phyloP scores from a whole-genome alignment of 83 land plant species.

The Picea mariana region DNA sequence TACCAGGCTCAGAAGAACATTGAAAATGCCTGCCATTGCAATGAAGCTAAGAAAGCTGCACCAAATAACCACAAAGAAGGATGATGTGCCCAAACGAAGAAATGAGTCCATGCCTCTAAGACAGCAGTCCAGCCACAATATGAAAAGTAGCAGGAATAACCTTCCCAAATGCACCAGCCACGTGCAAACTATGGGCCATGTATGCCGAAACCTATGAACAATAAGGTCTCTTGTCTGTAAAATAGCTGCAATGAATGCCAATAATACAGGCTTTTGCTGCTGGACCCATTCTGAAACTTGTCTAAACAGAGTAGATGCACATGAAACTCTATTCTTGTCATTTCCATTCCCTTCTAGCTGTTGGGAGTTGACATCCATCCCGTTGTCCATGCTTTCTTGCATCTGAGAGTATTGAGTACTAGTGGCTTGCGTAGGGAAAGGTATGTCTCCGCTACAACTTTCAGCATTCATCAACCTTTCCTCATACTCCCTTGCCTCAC shows the following conservation, averaged over 20 bases:
- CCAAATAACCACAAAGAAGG: conserved; percentile 16
- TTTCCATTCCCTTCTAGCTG: conserved; percentile 4
- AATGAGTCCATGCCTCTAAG: conserved; percentile 4
- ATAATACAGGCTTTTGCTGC: neutral
- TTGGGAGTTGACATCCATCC: neutral
- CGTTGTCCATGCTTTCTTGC: neutral
- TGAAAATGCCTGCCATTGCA: conserved; percentile 10
- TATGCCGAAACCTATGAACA: neutral
- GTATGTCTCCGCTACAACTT: neutral
- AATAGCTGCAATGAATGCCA: neutral
- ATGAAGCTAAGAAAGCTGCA: conserved; percentile 3
- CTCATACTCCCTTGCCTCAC: neutral
- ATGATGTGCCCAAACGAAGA: conserved; percentile 1
- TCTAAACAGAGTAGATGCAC: neutral
- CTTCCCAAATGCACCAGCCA: conserved; percentile 8
- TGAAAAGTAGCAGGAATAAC: neutral
- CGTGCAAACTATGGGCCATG: conserved; percentile 10
- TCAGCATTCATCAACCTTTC: conserved; percentile 10
- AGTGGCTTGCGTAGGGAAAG: neutral
- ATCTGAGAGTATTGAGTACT: neutral
- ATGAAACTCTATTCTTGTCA: neutral
- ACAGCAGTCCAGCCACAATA: conserved; percentile 12
- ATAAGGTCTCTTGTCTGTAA: neutral
- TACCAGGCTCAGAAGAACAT: conserved; percentile 2
- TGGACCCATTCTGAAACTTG: conserved; percentile 5